A percentile compares a stretch with the other conserved stretches of the same genome.
Evolutionary conservation across 2,329 filamentous ascomycete species (phyloP).

Genomic region (Aureobasidium lini): DNA sequence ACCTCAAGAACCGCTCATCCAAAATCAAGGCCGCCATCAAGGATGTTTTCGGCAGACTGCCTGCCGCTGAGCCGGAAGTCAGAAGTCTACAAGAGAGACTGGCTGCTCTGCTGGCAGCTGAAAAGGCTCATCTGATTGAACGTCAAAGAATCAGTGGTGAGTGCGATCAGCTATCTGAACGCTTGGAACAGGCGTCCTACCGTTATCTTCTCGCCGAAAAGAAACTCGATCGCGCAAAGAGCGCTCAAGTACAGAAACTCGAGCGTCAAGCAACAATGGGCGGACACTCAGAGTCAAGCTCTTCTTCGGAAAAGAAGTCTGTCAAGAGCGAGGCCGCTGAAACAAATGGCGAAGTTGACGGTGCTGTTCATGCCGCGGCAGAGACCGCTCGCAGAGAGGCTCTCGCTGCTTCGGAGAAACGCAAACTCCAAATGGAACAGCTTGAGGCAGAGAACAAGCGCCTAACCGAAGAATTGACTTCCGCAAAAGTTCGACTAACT

Average conservation of each 20-base stretch:
- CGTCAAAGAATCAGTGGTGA: slow-evolving; percentile 68
- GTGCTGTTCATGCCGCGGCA: slow-evolving; percentile 55
- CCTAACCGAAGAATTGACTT: slow-evolving; percentile 69
- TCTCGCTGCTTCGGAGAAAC: slow-evolving; percentile 66
- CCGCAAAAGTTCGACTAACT: slow-evolving; percentile 59
- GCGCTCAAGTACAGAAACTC: slow-evolving; percentile 80
- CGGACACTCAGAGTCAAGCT: slow-evolving; percentile 38
- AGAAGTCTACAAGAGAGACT: slow-evolving; percentile 67
- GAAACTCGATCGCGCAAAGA: slow-evolving; percentile 83
- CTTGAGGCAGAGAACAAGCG: slow-evolving; percentile 71
- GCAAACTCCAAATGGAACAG: slow-evolving; percentile 80
- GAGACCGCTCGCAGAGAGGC: slow-evolving; percentile 73
- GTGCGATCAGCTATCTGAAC: slow-evolving; percentile 77
- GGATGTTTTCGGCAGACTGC: slow-evolving; percentile 51
- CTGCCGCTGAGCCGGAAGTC: slow-evolving; percentile 56
- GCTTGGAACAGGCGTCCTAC: slow-evolving; percentile 79
- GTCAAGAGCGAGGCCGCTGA: slow-evolving; percentile 38
- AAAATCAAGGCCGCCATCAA: slow-evolving; percentile 69
- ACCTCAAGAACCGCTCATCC: slow-evolving; percentile 68
- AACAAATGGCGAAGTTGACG: slow-evolving; percentile 46
- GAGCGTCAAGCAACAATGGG: slow-evolving; percentile 81
- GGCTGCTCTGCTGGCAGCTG: slow-evolving; percentile 64
- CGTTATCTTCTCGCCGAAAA: slow-evolving; percentile 94
- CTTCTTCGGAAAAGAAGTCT: slow-evolving; percentile 33
- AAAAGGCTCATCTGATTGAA: slow-evolving; percentile 74